phyloP scores from a whole-genome alignment of 371 early-diverging fungal species.

The Mortierella polycephala region DNA sequence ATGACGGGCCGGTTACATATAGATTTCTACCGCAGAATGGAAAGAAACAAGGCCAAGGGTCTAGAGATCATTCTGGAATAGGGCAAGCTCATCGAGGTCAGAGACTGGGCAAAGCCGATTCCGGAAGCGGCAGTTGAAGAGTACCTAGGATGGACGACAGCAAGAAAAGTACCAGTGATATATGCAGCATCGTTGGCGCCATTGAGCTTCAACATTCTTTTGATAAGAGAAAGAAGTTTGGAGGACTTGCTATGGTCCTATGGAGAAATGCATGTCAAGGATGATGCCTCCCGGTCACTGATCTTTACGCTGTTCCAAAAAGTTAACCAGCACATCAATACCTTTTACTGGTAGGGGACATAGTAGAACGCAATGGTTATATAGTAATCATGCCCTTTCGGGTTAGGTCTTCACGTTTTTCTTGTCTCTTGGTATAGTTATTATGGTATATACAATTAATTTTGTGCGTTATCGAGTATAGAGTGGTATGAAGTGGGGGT shows the following conservation, averaged over 20 bases:
- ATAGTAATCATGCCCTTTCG: background rate
- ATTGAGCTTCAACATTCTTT: no score
- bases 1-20: conserved; percentile 15
- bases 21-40: conserved; percentile 29
- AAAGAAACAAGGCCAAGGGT: conserved; percentile 21
- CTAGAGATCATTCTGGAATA: conserved; percentile 19
- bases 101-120: no score
- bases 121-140: no score
- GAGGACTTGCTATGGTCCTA: no score
- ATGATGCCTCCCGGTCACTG: background rate
- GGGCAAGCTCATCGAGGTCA: conserved; percentile 11
- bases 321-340: conserved; percentile 10
- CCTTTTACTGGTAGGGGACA: background rate
- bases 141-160: no score
- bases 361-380: background rate
- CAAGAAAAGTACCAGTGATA: no score
- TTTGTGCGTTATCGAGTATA: no score
- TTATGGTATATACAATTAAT: background rate
- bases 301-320: conserved; percentile 15
- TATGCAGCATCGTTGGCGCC: no score
- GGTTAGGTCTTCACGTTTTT: background rate
- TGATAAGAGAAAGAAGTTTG: no score
- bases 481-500: no score
- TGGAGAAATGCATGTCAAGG: no score
- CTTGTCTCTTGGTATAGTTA: background rate